A percentile compares a stretch with the other conserved stretches of the same genome.
Conservation (phyloP, 140 eudicot species). For the Flaveria floridana region DNA sequence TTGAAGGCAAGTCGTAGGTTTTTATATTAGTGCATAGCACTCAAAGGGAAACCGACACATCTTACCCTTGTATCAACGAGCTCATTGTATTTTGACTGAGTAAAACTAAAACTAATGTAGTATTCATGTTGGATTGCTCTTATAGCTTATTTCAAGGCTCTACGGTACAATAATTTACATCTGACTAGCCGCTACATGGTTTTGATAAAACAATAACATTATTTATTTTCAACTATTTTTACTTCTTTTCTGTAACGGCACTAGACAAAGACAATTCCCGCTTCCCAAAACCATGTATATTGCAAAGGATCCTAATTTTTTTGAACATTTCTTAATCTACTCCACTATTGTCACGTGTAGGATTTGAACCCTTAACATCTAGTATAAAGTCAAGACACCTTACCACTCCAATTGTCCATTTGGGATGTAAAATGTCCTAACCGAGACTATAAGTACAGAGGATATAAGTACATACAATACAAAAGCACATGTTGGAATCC, state of each 20-base stretch:
- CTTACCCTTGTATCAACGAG: constrained; percentile 55
- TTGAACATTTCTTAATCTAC: too few species aligned
- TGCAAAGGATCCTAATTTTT: constrained; percentile 48
- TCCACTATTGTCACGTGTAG: too few species aligned
- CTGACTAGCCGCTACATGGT: constrained; percentile 6
- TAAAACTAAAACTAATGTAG: constrained; percentile 42
- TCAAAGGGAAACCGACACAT: not conserved
- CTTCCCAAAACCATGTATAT: constrained; percentile 72
- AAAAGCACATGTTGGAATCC: constrained; percentile 33
- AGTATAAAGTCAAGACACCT: too few species aligned
- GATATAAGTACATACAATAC: too few species aligned
- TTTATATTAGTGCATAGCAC: not conserved
- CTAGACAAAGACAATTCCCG: constrained; percentile 60
- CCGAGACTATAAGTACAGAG: too few species aligned
- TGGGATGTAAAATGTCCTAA: too few species aligned
- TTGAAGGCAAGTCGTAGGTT: not conserved
- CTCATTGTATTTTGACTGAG: constrained; percentile 48
- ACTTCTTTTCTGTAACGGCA: constrained; percentile 24
- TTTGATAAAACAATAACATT: constrained; percentile 7
- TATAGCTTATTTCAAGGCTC: constrained; percentile 13
- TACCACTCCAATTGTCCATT: too few species aligned
- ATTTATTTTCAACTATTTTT: constrained; percentile 7
- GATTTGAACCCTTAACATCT: too few species aligned
- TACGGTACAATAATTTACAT: constrained; percentile 15
- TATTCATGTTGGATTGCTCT: constrained; percentile 35